Evolutionary conservation across 352 stramenopile species (phyloP).

Genomic region (Pythium dissotocum): DNA sequence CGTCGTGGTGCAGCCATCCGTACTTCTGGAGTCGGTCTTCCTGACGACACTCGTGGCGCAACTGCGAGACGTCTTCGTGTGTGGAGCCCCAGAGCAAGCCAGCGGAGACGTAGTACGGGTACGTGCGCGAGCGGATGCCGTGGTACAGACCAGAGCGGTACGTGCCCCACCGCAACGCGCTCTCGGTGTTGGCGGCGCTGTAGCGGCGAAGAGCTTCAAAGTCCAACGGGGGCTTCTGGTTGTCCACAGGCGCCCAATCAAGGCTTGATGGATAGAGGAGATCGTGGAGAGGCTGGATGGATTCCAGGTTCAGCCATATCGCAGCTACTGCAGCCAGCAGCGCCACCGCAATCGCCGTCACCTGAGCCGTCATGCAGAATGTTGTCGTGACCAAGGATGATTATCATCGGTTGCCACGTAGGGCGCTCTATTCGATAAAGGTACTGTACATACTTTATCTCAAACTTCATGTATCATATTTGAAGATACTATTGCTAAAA

Average conservation of each 20-base stretch:
- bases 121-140: constrained; percentile 69
- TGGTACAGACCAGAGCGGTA: constrained; percentile 82
- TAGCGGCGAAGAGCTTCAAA: constrained; percentile 36
- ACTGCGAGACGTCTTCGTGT: constrained; percentile 68
- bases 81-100: constrained; percentile 76
- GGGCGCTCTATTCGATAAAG: neutral
- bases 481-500: too few relatives aligned
- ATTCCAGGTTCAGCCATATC: constrained; percentile 17
- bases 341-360: constrained; percentile 13
- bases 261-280: neutral
- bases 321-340: constrained; percentile 15
- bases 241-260: neutral
- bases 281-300: constrained; percentile 1
- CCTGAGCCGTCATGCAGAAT: neutral
- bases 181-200: constrained; percentile 34
- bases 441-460: neutral
- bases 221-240: constrained; percentile 29
- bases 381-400: neutral
- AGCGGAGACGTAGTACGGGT: constrained; percentile 59
- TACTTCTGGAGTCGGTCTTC: constrained; percentile 80
- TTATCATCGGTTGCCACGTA: neutral
- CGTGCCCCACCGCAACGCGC: constrained; percentile 65
- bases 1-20: constrained; percentile 81
- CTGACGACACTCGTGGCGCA: constrained; percentile 74
- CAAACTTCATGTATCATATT: neutral